Percentiles rank a stretch among this genome's conserved stretches.
Evolutionary conservation across 805 yeast species (phyloP).

Genomic region (Candida lessepsii): DNA sequence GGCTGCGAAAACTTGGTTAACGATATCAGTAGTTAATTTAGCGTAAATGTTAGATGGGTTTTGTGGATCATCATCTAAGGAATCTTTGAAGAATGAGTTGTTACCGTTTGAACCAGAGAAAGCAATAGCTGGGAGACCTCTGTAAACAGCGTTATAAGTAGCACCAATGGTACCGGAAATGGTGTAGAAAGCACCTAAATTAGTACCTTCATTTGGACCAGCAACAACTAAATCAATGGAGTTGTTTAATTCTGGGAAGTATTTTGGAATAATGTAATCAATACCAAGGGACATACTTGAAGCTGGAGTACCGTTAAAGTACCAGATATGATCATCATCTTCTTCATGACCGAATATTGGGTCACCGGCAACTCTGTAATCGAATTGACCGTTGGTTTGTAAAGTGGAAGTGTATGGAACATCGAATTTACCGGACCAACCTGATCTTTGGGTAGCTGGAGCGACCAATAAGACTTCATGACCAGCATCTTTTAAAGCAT

Average conservation of each 20-base stretch:
- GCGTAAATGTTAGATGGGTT: constrained; percentile 48
- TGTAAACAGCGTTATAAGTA: constrained; percentile 44
- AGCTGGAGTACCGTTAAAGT: constrained; percentile 57
- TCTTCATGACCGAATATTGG: constrained; percentile 56
- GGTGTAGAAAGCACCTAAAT: constrained; percentile 41
- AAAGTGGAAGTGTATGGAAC: constrained; percentile 34
- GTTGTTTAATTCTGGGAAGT: constrained; percentile 35
- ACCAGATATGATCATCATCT: constrained; percentile 42
- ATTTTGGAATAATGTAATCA: constrained; percentile 46
- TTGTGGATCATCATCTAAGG: constrained; percentile 39
- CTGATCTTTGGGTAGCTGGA: constrained; percentile 49
- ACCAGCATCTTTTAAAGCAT: constrained; percentile 45
- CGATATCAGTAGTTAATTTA: constrained; percentile 37
- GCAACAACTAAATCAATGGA: constrained; percentile 48
- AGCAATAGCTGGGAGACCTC: constrained; percentile 51
- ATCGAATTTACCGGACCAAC: constrained; percentile 54
- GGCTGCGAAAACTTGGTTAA: constrained; percentile 33
- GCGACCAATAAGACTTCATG: constrained; percentile 49
- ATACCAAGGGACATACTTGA: constrained; percentile 49
- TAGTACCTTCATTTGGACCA: constrained; percentile 55
- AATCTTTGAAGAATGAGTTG: constrained; percentile 50
- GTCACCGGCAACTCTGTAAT: constrained; percentile 44
- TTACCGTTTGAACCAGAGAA: constrained; percentile 50
- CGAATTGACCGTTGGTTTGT: constrained; percentile 44
- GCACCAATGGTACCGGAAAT: constrained; percentile 55